These are phyloP conservation scores for Toxoplasma gondii DNA, from an alignment of 169 alveolate genomes.

Conservation along the genomic window DNA sequence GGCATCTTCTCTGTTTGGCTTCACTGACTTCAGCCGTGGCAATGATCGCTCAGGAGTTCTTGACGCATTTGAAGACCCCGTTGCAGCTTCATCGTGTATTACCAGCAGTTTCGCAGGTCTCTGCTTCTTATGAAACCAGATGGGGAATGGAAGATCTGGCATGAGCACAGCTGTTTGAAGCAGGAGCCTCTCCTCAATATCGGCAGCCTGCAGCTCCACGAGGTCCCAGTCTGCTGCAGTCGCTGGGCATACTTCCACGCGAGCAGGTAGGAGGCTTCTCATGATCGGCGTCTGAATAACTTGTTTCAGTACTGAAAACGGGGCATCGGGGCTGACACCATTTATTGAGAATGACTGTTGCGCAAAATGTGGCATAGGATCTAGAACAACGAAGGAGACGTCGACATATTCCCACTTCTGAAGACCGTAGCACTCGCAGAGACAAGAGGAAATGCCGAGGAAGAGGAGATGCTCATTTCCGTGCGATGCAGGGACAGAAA, in stretches of 20 bases:
- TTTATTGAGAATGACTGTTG: background rate
- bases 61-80: background rate
- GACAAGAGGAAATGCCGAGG: slow-evolving; percentile 8
- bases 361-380: too few relatives aligned
- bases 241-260: slow-evolving; percentile 53
- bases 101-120: background rate
- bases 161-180: slow-evolving; percentile 55
- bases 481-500: background rate
- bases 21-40: background rate
- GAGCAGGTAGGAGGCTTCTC: background rate
- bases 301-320: background rate
- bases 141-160: slow-evolving; percentile 54
- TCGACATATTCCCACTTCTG: slow-evolving; percentile 10
- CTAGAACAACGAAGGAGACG: background rate
- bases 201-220: slow-evolving; percentile 60
- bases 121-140: slow-evolving; percentile 44
- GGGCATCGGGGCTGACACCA: background rate
- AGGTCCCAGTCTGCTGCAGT: slow-evolving; percentile 66
- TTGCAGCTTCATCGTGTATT: background rate
- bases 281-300: background rate
- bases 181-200: slow-evolving; percentile 48
- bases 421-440: slow-evolving; percentile 13
- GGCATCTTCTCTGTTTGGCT: too few relatives aligned
- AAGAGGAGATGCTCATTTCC: background rate
- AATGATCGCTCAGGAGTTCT: background rate